Percentiles rank a stretch among this genome's conserved stretches.
These are phyloP conservation scores for Cladosporium sp. DNA, from an alignment of 2,329 filamentous ascomycete species.

Conservation along the genomic window DNA sequence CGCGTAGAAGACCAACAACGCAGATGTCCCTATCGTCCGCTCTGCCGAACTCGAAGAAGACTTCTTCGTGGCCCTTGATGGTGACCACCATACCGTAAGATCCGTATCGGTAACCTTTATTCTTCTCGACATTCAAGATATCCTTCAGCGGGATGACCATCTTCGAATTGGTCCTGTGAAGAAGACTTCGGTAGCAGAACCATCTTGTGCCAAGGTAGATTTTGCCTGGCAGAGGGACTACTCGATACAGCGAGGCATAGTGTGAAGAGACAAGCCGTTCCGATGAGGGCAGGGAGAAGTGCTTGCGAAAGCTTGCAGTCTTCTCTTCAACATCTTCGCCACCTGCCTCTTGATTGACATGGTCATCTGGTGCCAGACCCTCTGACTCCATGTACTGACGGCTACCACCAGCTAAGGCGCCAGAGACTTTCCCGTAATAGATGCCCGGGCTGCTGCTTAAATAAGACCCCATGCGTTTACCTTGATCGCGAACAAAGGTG, in stretches of 20 bases:
- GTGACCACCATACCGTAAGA: conserved; percentile 90
- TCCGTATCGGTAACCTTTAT: conserved; percentile 88
- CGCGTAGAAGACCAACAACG: conserved; percentile 72
- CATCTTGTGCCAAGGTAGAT: conserved; percentile 85
- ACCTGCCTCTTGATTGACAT: conserved; percentile 52
- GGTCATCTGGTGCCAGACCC: conserved; percentile 61
- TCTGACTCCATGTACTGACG: conserved; percentile 81
- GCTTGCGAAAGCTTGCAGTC: conserved; percentile 70
- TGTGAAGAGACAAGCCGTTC: conserved; percentile 86
- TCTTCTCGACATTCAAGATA: conserved; percentile 88
- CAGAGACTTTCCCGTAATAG: conserved; percentile 93
- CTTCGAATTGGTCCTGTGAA: conserved; percentile 87
- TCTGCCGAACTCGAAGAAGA: conserved; percentile 90
- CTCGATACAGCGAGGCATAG: conserved; percentile 85
- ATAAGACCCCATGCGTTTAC: conserved; percentile 62
- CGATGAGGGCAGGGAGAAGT: conserved; percentile 81
- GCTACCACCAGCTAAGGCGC: conserved; percentile 90
- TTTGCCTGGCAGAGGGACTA: conserved; percentile 90
- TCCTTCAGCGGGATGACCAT: conserved; percentile 85
- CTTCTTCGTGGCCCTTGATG: conserved; percentile 87
- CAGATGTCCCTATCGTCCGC: conserved; percentile 83
- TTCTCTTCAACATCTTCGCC: conserved; percentile 51
- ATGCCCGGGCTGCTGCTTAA: conserved; percentile 90
- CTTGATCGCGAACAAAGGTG: conserved; percentile 73
- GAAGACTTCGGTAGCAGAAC: conserved; percentile 88